Evolutionary conservation across 2,329 filamentous ascomycete genomes (phyloP).

Genomic region (Monosporascus sp.): DNA sequence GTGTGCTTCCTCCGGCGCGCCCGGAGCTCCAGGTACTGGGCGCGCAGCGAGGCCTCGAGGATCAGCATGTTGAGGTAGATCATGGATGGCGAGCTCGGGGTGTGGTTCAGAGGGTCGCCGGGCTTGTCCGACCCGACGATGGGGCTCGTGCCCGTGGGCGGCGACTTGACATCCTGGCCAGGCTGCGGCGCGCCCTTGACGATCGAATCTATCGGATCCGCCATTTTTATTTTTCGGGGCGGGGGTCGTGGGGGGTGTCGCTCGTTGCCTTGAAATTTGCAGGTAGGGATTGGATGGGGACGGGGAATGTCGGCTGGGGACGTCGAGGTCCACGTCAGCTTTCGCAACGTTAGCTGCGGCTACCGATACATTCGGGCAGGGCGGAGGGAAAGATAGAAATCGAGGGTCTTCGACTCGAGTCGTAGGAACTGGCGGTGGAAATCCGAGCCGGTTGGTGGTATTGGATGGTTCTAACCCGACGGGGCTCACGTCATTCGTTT

Average conservation of each 20-base stretch:
- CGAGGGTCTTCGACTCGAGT: not conserved
- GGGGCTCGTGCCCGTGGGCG: conserved; percentile 36
- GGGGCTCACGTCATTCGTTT: not conserved
- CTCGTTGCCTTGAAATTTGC: not conserved
- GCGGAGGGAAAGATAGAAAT: no score
- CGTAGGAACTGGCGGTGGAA: not conserved
- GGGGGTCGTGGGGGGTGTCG: conserved; percentile 3
- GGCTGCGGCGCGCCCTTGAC: conserved; percentile 82
- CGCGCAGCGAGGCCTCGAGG: conserved; percentile 86
- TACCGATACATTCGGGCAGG: no score
- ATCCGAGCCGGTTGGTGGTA: not conserved
- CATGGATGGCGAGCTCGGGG: conserved; percentile 88
- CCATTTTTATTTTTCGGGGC: conserved; percentile 37
- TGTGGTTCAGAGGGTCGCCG: conserved; percentile 68
- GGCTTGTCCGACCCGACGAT: conserved; percentile 41
- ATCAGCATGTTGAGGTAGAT: conserved; percentile 98
- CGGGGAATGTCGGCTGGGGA: not conserved
- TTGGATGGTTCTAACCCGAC: not conserved
- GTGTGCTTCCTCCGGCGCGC: conserved; percentile 86
- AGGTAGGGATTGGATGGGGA: not conserved
- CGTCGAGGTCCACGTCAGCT: no score
- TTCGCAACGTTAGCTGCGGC: no score
- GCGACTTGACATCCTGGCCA: conserved; percentile 45
- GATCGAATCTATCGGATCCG: conserved; percentile 73
- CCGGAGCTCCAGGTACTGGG: conserved; percentile 86